Evolutionary conservation across 2,329 filamentous ascomycete species (phyloP).

Genomic region (Botrytis fragariae): DNA sequence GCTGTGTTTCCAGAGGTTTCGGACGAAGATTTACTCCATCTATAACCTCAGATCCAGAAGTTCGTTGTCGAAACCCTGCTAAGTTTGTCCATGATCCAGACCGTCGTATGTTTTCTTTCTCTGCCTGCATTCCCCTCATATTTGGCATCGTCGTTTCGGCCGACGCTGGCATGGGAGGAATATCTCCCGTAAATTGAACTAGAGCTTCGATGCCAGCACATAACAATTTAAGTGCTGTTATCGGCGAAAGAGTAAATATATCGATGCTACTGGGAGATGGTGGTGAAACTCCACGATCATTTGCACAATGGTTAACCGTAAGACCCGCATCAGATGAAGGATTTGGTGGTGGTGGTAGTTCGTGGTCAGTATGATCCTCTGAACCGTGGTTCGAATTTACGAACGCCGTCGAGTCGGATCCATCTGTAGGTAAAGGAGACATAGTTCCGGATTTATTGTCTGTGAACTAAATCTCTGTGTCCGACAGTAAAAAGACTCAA

Average conservation of each 20-base stretch:
- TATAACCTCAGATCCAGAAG: slow-evolving; percentile 42
- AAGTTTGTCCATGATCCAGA: slow-evolving; percentile 51
- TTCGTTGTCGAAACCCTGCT: slow-evolving; percentile 35
- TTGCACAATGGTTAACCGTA: slow-evolving; percentile 28
- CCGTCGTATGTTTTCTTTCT: slow-evolving; percentile 59
- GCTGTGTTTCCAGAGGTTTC: slow-evolving; percentile 32
- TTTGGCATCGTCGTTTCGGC: slow-evolving; percentile 61
- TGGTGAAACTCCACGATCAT: slow-evolving; percentile 33
- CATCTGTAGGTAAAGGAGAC: slow-evolving; percentile 4
- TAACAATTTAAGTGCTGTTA: slow-evolving; percentile 77
- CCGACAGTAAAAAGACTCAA: neutral
- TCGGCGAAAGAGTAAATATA: slow-evolving; percentile 69
- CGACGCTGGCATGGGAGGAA: slow-evolving; percentile 75
- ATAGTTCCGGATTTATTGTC: neutral
- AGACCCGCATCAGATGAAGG: slow-evolving; percentile 37
- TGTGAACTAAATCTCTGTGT: neutral
- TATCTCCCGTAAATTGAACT: slow-evolving; percentile 43
- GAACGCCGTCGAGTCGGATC: neutral
- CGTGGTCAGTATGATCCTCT: slow-evolving; percentile 34
- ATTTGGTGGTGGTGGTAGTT: slow-evolving; percentile 36
- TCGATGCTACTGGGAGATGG: slow-evolving; percentile 51
- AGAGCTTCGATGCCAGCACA: slow-evolving; percentile 68
- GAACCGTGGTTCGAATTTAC: slow-evolving; percentile 35
- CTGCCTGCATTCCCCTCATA: slow-evolving; percentile 60
- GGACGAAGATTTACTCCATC: slow-evolving; percentile 55